These are phyloP conservation scores for Raffaelea arxii DNA, from an alignment of 2,329 filamentous ascomycete species.

Conservation along the genomic window DNA sequence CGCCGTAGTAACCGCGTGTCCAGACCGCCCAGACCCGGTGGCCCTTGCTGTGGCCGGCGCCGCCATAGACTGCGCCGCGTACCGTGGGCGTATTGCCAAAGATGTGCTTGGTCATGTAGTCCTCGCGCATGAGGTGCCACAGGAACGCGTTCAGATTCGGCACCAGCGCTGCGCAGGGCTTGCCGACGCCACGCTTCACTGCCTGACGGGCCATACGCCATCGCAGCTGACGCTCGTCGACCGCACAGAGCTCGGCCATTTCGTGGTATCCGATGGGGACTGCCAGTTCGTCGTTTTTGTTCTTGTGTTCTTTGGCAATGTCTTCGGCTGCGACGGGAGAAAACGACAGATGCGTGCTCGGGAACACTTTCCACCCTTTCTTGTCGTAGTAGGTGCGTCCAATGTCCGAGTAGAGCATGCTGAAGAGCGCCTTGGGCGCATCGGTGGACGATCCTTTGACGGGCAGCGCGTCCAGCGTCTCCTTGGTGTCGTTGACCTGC, in stretches of 20 bases:
- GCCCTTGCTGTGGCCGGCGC: conserved; percentile 18
- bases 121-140: conserved; percentile 76
- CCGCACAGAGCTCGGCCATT: conserved; percentile 49
- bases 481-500: conserved; percentile 17
- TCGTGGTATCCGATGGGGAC: conserved; percentile 40
- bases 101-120: conserved; percentile 61
- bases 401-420: conserved; percentile 78
- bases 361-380: conserved; percentile 67
- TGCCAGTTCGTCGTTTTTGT: not conserved
- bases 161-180: conserved; percentile 51
- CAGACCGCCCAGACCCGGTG: conserved; percentile 65
- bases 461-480: conserved; percentile 13
- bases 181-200: conserved; percentile 2
- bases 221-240: conserved; percentile 55
- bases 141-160: conserved; percentile 58
- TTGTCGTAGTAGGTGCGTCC: conserved; percentile 72
- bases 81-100: conserved; percentile 46
- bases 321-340: conserved; percentile 25
- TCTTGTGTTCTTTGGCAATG: conserved; percentile 6
- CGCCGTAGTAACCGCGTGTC: conserved; percentile 55
- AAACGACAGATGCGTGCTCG: conserved; percentile 63
- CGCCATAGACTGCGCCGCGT: conserved; percentile 53
- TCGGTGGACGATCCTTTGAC: conserved; percentile 10
- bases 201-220: conserved; percentile 31
- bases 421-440: conserved; percentile 45